These are phyloP conservation scores for Dendryphion nanum DNA, from an alignment of 2,329 filamentous ascomycete species.

Conservation along the genomic window DNA sequence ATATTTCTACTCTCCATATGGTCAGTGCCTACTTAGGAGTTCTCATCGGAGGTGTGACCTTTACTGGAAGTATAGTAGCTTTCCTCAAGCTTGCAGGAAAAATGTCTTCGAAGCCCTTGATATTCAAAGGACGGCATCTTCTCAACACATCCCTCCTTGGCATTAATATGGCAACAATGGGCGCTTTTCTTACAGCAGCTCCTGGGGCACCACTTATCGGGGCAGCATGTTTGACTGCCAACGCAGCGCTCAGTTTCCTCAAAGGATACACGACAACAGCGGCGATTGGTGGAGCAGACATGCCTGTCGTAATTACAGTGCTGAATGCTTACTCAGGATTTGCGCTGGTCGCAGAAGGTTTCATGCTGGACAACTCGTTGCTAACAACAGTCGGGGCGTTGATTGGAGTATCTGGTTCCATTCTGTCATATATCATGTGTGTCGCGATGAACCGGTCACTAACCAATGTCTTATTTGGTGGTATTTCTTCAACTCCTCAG, in stretches of 20 bases:
- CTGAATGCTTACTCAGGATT: constrained; percentile 90
- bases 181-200: constrained; percentile 77
- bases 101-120: constrained; percentile 75
- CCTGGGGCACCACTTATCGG: constrained; percentile 77
- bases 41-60: constrained; percentile 81
- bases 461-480: constrained; percentile 87
- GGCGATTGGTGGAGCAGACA: constrained; percentile 89
- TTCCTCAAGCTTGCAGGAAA: constrained; percentile 82
- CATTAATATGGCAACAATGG: constrained; percentile 78
- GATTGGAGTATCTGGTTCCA: constrained; percentile 85
- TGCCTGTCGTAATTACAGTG: constrained; percentile 89
- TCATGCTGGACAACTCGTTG: constrained; percentile 87
- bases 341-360: constrained; percentile 82
- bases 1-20: constrained; percentile 75
- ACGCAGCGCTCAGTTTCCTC: constrained; percentile 73
- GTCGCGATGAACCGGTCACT: constrained; percentile 89
- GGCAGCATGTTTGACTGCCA: constrained; percentile 73
- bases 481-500: constrained; percentile 64
- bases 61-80: constrained; percentile 86
- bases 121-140: constrained; percentile 70
- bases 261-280: constrained; percentile 87
- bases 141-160: constrained; percentile 74
- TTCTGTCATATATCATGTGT: constrained; percentile 68
- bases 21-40: constrained; percentile 85
- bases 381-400: constrained; percentile 82